Conservation (phyloP, 106 monocot species). For the Allium cepa region DNA sequence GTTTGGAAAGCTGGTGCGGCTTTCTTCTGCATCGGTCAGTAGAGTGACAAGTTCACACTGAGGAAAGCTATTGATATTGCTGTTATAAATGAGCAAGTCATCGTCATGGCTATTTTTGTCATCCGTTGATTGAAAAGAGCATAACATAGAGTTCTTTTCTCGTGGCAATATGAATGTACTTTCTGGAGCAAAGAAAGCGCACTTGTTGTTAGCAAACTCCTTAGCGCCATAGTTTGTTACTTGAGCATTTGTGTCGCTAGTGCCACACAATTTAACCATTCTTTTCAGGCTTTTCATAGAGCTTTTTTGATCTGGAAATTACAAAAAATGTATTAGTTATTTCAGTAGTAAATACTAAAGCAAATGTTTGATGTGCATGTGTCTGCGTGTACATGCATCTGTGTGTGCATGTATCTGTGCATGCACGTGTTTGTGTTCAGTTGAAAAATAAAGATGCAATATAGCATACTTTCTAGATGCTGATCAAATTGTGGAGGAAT, state of each 20-base stretch:
- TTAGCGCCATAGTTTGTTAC: conserved; percentile 6
- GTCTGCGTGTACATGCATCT: too few relatives aligned
- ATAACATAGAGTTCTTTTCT: conserved; percentile 14
- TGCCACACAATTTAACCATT: conserved; percentile 9
- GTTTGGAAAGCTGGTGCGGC: conserved; percentile 23
- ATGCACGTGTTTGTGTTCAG: too few relatives aligned
- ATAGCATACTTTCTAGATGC: too few relatives aligned
- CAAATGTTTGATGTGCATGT: too few relatives aligned
- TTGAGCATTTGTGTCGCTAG: conserved; percentile 4
- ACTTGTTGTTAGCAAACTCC: conserved; percentile 27
- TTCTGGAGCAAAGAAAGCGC: conserved; percentile 36
- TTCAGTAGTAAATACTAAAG: conserved; percentile 2
- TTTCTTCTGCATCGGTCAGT: conserved; percentile 29
- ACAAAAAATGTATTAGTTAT: not conserved
- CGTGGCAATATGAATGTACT: conserved; percentile 24
- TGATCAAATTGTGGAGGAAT: too few relatives aligned
- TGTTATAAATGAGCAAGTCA: conserved; percentile 40
- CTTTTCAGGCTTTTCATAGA: conserved; percentile 31
- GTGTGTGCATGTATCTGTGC: too few relatives aligned
- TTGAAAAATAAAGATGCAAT: too few relatives aligned
- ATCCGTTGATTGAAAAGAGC: conserved; percentile 21
- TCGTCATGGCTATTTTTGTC: conserved; percentile 27
- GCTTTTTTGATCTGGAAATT: conserved; percentile 15
- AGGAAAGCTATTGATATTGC: conserved; percentile 34
- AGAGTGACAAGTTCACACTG: conserved; percentile 42